Evolutionary conservation across 192 early-diverging fungal species (phyloP).

Genomic region (Umbelopsis isabellina): DNA sequence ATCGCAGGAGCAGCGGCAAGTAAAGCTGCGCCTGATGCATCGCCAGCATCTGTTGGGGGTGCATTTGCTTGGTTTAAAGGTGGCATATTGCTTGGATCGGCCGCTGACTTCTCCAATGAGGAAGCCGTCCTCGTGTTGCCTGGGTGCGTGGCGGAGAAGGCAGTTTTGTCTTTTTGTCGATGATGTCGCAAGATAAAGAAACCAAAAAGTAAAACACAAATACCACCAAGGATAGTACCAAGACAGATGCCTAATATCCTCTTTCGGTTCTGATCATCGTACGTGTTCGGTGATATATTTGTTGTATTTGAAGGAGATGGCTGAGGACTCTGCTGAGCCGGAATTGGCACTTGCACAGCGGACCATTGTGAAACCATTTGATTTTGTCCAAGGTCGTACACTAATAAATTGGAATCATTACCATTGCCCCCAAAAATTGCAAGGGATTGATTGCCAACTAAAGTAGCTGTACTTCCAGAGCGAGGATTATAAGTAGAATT

Average conservation of each 20-base stretch:
- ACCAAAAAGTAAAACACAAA: neutral
- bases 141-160: neutral
- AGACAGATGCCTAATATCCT: neutral
- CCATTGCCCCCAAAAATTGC: conserved; percentile 9
- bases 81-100: conserved; percentile 11
- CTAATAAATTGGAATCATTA: conserved; percentile 20
- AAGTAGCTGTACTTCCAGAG: neutral
- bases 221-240: conserved; percentile 2
- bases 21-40: neutral
- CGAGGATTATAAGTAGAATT: conserved; percentile 4
- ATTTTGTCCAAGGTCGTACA: conserved; percentile 15
- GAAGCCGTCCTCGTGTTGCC: conserved; percentile 1
- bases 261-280: neutral
- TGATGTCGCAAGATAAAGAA: neutral
- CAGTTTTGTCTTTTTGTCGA: neutral
- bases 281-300: neutral
- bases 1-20: neutral
- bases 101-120: neutral
- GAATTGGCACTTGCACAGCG: neutral
- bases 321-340: neutral
- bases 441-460: neutral
- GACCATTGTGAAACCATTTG: conserved; percentile 20
- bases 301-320: neutral
- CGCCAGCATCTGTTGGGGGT: neutral
- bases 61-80: neutral